Conservation (phyloP, 192 early-diverging fungal species). For the Thoreauomyces humboldtii region DNA sequence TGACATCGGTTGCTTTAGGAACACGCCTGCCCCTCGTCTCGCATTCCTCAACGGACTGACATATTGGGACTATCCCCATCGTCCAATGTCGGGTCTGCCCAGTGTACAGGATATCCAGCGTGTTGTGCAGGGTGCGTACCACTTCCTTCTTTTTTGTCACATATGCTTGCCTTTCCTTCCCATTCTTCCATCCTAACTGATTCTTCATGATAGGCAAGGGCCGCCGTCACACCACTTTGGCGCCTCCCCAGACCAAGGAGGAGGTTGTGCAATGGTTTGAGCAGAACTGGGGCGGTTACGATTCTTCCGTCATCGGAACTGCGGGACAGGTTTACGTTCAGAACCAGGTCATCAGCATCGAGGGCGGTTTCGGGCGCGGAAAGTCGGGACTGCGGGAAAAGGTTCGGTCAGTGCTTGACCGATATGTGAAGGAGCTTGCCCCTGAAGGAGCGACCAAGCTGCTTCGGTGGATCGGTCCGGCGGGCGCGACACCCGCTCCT, state of each 20-base stretch:
- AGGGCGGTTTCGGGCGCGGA: constrained; percentile 40
- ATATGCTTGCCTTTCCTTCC: no score
- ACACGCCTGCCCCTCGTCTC: not conserved
- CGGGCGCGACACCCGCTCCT: no score
- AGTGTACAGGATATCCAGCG: constrained; percentile 43
- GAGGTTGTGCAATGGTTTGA: constrained; percentile 36
- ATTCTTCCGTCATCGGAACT: constrained; percentile 33
- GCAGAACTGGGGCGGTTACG: constrained; percentile 51
- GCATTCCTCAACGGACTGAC: constrained; percentile 35
- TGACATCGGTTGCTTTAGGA: not conserved
- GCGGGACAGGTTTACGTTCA: not conserved
- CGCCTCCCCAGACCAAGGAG: constrained; percentile 22
- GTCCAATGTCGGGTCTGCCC: constrained; percentile 48
- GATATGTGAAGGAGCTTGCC: constrained; percentile 17
- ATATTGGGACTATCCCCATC: constrained; percentile 54
- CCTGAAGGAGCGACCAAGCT: not conserved
- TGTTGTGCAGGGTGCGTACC: constrained; percentile 30
- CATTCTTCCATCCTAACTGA: not conserved
- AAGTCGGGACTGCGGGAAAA: constrained; percentile 52
- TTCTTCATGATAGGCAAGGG: constrained; percentile 9
- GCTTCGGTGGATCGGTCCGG: not conserved
- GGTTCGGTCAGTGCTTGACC: constrained; percentile 37
- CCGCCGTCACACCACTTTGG: not conserved
- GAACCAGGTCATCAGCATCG: constrained; percentile 19
- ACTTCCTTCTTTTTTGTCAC: no score